Percentiles rank a stretch among this genome's conserved stretches.
Evolutionary conservation across 2,329 filamentous ascomycete species (phyloP).

Genomic region (Knoxdaviesia capensis): DNA sequence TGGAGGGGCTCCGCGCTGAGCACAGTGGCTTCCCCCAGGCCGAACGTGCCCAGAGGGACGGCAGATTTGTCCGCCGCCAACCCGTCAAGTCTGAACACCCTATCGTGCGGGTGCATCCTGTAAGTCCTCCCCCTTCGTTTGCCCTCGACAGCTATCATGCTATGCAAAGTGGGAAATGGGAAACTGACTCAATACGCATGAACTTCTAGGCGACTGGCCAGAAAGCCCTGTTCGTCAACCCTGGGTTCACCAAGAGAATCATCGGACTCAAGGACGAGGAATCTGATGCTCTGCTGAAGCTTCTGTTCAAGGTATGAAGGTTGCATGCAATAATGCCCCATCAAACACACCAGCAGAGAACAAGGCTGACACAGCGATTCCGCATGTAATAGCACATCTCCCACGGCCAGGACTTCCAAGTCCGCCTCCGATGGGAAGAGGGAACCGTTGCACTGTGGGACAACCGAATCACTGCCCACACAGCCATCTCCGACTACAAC

Average conservation of each 20-base stretch:
- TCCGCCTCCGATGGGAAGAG: constrained; percentile 42
- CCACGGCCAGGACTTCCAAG: constrained; percentile 44
- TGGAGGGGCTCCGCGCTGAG: constrained; percentile 17
- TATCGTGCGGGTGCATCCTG: constrained; percentile 45
- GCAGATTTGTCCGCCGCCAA: constrained; percentile 30
- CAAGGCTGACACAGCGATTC: not conserved
- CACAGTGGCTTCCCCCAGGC: constrained; percentile 18
- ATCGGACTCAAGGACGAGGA: too few relatives aligned
- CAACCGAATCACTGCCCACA: constrained; percentile 31
- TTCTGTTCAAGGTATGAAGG: constrained; percentile 31
- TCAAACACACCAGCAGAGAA: not conserved
- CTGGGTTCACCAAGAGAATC: constrained; percentile 13
- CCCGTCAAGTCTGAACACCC: constrained; percentile 46
- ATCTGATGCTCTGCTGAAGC: constrained; percentile 53
- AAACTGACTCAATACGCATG: not conserved
- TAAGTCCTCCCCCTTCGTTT: constrained; percentile 17
- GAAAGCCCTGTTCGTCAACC: constrained; percentile 12
- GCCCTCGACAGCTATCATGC: not conserved
- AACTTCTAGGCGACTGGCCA: constrained; percentile 7
- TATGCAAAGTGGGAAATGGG: not conserved
- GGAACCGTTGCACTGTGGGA: constrained; percentile 51
- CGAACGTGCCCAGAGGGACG: constrained; percentile 13
- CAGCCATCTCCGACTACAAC: constrained; percentile 22
- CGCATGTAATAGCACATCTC: constrained; percentile 17
- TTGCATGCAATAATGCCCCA: not conserved